These are phyloP conservation scores for Furcasterigmium furcatum DNA, from an alignment of 2,329 filamentous ascomycete species.

Conservation along the genomic window DNA sequence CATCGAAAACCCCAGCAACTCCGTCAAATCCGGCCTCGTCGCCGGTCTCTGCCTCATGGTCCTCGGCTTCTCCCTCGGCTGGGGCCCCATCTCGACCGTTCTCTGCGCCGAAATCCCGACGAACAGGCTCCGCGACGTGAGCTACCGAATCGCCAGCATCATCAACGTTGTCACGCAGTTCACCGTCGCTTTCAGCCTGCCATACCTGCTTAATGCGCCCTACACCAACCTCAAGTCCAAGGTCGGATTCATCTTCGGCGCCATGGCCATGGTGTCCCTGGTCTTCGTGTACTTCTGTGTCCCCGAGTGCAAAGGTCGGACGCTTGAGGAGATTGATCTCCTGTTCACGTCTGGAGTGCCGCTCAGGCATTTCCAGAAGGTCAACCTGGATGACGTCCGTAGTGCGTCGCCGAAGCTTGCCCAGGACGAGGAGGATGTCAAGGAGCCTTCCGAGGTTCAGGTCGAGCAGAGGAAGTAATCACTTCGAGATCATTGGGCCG, in stretches of 20 bases:
- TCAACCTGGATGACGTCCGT: too few relatives aligned
- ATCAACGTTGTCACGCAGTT: slow-evolving; percentile 26
- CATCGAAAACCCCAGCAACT: slow-evolving; percentile 6
- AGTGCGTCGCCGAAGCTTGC: too few relatives aligned
- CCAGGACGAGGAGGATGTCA: too few relatives aligned
- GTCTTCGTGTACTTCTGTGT: slow-evolving; percentile 22
- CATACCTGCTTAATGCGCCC: slow-evolving; percentile 30
- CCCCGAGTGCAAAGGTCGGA: slow-evolving; percentile 56
- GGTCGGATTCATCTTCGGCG: slow-evolving; percentile 13
- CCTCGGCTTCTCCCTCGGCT: slow-evolving; percentile 25
- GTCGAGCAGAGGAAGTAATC: too few relatives aligned
- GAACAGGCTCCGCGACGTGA: slow-evolving; percentile 24
- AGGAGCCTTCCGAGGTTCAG: too few relatives aligned
- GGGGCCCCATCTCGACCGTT: slow-evolving; percentile 29
- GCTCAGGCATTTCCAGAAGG: background rate
- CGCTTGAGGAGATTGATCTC: slow-evolving; percentile 70
- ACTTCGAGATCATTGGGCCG: too few relatives aligned
- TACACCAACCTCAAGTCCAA: slow-evolving; percentile 25
- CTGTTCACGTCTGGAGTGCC: slow-evolving; percentile 5
- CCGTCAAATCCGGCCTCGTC: slow-evolving; percentile 22
- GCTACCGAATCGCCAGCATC: slow-evolving; percentile 21
- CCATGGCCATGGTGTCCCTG: slow-evolving; percentile 9
- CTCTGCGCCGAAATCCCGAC: slow-evolving; percentile 28
- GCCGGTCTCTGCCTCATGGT: slow-evolving; percentile 25
- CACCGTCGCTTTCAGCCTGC: slow-evolving; percentile 29